Evolutionary conservation across 148 eudicot genomes (phyloP).

Genomic region (Vaccinium myrtillus): DNA sequence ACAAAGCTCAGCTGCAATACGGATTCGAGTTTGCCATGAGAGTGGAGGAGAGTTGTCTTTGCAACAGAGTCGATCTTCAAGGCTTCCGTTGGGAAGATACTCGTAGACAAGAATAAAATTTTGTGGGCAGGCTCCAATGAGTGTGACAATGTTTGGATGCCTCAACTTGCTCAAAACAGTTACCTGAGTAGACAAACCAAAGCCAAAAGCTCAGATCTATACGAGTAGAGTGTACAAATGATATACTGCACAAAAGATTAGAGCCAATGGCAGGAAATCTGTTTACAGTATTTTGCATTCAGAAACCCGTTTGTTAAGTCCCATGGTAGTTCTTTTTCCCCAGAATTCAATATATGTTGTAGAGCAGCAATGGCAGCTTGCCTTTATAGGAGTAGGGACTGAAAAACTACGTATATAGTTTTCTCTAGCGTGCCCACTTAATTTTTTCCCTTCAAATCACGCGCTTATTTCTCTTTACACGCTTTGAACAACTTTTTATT

Average conservation of each 20-base stretch:
- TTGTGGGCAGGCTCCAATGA: slow-evolving; percentile 86
- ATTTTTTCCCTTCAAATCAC: no score
- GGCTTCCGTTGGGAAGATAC: slow-evolving; percentile 85
- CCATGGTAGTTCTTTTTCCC: not conserved
- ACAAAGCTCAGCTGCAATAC: slow-evolving; percentile 80
- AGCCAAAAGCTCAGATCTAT: slow-evolving; percentile 3
- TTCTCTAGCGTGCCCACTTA: no score
- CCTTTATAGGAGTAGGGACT: no score
- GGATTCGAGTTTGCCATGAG: slow-evolving; percentile 80
- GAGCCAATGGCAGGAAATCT: not conserved
- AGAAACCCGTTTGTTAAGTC: not conserved
- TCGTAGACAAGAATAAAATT: slow-evolving; percentile 69
- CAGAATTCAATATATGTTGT: not conserved
- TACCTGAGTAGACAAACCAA: slow-evolving; percentile 42
- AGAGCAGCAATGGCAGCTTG: no score
- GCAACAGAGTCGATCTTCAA: slow-evolving; percentile 82
- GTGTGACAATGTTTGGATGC: slow-evolving; percentile 83
- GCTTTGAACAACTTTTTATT: no score
- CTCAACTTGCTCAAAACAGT: slow-evolving; percentile 73
- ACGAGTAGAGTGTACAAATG: not conserved
- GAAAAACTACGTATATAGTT: no score
- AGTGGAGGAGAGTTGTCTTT: slow-evolving; percentile 71
- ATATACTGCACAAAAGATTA: not conserved
- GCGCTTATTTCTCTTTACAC: no score
- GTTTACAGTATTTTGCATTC: not conserved